These are phyloP conservation scores for Mycena crocata DNA, from an alignment of 768 basidiomycete species.

Conservation along the genomic window DNA sequence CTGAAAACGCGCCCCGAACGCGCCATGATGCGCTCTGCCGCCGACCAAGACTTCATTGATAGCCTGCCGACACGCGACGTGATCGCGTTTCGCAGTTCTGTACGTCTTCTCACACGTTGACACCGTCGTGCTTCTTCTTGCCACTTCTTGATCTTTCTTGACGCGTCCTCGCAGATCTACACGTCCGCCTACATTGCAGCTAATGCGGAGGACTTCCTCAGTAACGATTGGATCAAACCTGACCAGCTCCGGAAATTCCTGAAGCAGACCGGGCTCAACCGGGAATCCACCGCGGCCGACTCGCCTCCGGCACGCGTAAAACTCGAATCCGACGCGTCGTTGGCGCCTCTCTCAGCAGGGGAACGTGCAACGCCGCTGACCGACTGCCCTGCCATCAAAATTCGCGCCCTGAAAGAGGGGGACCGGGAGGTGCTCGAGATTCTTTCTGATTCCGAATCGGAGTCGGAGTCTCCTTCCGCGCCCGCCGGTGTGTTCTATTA, in stretches of 20 bases:
- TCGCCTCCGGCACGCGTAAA: conserved; percentile 1
- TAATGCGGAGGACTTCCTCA: background rate
- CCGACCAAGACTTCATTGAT: background rate
- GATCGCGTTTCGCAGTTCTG: background rate
- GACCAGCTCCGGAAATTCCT: background rate
- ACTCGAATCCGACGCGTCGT: background rate
- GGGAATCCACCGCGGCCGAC: too few relatives aligned
- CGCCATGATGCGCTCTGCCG: background rate
- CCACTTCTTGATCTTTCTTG: background rate
- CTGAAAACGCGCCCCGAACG: background rate
- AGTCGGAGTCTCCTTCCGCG: too few relatives aligned
- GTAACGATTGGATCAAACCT: background rate
- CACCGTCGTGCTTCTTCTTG: background rate
- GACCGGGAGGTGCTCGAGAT: background rate
- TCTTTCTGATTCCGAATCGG: background rate
- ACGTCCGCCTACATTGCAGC: background rate
- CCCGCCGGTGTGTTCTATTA: too few relatives aligned
- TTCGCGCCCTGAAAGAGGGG: background rate
- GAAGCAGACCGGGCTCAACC: background rate
- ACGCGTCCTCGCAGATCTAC: background rate
- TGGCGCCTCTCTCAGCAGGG: background rate
- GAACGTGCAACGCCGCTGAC: background rate
- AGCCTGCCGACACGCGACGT: background rate
- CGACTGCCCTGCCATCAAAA: background rate
- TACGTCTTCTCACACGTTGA: background rate